Conservation (phyloP, 2,329 filamentous ascomycete genomes). For the Fusarium pseudocircinatum region DNA sequence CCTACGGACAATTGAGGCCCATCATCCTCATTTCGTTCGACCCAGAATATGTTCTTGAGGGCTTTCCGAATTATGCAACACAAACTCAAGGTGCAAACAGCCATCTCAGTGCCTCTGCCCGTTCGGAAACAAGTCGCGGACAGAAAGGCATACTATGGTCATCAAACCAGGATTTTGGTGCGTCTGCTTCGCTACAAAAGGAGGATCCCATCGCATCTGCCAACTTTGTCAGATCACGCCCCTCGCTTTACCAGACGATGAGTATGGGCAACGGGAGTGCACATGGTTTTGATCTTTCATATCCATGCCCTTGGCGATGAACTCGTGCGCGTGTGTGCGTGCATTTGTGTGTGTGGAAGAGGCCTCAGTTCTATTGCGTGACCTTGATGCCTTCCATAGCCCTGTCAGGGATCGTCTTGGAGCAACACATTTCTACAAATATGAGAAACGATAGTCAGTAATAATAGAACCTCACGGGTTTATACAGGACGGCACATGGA, state of each 20-base stretch:
- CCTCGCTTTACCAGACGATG: constrained; percentile 27
- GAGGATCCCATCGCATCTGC: not conserved
- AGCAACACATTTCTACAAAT: not conserved
- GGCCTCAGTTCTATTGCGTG: not conserved
- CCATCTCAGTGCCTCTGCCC: not conserved
- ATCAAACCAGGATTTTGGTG: not conserved
- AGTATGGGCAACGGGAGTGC: constrained; percentile 30
- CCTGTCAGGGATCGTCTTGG: not conserved
- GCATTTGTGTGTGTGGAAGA: not conserved
- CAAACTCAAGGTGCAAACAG: not conserved
- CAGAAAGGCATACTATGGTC: not conserved
- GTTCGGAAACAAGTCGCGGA: not conserved
- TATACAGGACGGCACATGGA: not conserved
- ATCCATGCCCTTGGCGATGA: not conserved
- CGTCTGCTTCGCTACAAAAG: not conserved
- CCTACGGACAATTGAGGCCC: constrained; percentile 20
- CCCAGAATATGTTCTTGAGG: constrained; percentile 38
- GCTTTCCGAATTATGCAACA: constrained; percentile 22
- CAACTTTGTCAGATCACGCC: constrained; percentile 5
- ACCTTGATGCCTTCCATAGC: constrained; percentile 17
- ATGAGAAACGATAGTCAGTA: not conserved
- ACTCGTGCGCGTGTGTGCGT: not conserved
- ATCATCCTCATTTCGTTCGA: constrained; percentile 46
- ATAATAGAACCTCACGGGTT: not conserved
- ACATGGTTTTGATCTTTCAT: constrained; percentile 34